Conservation (phyloP, 2,329 filamentous ascomycete species). For the Hypoxylon sp. region DNA sequence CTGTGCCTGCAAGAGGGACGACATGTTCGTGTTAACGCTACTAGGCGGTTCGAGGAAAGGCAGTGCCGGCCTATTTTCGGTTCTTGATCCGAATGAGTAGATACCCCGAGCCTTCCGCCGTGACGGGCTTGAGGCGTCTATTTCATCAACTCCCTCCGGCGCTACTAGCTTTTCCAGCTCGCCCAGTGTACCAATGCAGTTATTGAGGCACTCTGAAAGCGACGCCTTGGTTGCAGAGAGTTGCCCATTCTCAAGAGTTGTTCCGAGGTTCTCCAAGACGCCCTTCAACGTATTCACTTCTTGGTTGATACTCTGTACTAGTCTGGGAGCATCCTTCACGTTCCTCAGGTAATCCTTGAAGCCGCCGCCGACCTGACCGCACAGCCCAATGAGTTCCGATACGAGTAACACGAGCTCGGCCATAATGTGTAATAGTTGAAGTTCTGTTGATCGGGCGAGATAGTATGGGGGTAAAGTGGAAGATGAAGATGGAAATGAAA, state of each 20-base stretch:
- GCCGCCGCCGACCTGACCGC: constrained; percentile 9
- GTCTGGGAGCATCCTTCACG: constrained; percentile 28
- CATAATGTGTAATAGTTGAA: constrained; percentile 22
- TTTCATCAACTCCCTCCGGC: constrained; percentile 6
- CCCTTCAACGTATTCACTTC: constrained; percentile 28
- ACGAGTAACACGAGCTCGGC: constrained; percentile 24
- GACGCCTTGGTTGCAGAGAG: neutral
- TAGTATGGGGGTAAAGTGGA: neutral
- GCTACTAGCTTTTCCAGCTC: constrained; percentile 29
- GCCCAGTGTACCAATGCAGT: constrained; percentile 15
- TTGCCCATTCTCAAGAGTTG: constrained; percentile 1
- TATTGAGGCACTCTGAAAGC: constrained; percentile 18
- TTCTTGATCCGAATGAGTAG: neutral
- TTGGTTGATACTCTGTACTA: constrained; percentile 14
- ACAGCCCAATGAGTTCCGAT: constrained; percentile 11
- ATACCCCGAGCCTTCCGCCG: neutral
- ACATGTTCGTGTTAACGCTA: neutral
- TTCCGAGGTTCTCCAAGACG: constrained; percentile 25
- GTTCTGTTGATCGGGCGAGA: neutral
- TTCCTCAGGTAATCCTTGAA: constrained; percentile 23
- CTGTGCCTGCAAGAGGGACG: constrained; percentile 1
- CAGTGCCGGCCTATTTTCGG: neutral
- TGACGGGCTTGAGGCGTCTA: neutral
- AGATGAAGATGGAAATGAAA: neutral
- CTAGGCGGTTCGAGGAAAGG: neutral